phyloP scores from a whole-genome alignment of 495 filamentous ascomycete genomes.

The Annulohypoxylon maeteangense region DNA sequence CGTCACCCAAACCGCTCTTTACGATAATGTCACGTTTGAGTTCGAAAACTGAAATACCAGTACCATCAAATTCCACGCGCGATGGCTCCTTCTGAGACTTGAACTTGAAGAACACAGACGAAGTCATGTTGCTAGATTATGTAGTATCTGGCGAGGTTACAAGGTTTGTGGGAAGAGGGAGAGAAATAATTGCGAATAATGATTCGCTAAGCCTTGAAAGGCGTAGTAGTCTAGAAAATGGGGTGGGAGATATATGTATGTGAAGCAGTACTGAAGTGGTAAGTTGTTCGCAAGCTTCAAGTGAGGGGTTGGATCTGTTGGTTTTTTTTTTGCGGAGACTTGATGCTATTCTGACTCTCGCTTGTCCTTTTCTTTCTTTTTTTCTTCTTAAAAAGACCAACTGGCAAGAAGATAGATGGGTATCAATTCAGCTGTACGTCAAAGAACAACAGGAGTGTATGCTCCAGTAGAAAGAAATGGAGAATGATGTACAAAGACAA shows the following conservation, averaged over 20 bases:
- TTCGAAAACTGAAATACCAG: slow-evolving; percentile 98
- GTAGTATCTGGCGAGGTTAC: slow-evolving; percentile 29
- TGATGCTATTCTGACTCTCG: slow-evolving; percentile 44
- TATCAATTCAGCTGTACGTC: slow-evolving; percentile 70
- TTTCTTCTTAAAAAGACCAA: slow-evolving; percentile 51
- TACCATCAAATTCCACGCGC: slow-evolving; percentile 95
- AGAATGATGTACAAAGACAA: slow-evolving; percentile 59
- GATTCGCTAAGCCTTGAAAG: slow-evolving; percentile 6
- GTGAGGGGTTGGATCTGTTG: slow-evolving; percentile 45
- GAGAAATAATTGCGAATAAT: slow-evolving; percentile 8
- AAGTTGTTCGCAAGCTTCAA: slow-evolving; percentile 38
- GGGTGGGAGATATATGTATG: slow-evolving; percentile 33
- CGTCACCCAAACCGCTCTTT: slow-evolving; percentile 91
- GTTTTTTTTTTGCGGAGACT: slow-evolving; percentile 38
- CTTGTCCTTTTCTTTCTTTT: slow-evolving; percentile 54
- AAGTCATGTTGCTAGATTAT: slow-evolving; percentile 76
- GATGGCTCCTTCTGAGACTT: slow-evolving; percentile 97
- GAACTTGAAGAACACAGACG: slow-evolving; percentile 99
- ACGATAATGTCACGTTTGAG: slow-evolving; percentile 97
- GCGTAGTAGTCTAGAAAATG: slow-evolving; percentile 49
- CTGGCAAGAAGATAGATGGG: slow-evolving; percentile 56
- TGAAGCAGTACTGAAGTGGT: slow-evolving; percentile 30
- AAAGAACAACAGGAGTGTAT: slow-evolving; percentile 54
- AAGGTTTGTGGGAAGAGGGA: slow-evolving; percentile 15
- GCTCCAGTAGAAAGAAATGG: slow-evolving; percentile 48